A percentile compares a stretch with the other conserved stretches of the same genome.
Evolutionary conservation across 176 grass and related monocot species (phyloP).

Genomic region (Juncus inflexus): DNA sequence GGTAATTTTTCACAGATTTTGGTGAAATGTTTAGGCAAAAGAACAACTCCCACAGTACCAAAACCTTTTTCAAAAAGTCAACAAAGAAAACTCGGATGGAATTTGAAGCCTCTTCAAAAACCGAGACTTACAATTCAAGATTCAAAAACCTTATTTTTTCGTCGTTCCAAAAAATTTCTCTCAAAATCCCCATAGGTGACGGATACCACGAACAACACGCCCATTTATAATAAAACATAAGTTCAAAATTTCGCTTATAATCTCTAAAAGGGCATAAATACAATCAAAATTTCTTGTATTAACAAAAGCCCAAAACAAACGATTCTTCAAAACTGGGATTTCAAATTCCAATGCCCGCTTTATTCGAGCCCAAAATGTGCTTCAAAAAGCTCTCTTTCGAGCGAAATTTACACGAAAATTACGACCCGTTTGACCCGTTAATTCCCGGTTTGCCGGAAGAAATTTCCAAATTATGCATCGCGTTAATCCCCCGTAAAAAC

Average conservation of each 20-base stretch:
- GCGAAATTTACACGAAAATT: constrained; percentile 11
- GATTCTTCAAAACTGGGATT: constrained; percentile 33
- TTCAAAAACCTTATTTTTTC: constrained; percentile 40
- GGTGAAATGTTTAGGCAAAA: constrained; percentile 20
- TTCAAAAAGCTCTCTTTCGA: constrained; percentile 27
- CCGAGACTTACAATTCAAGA: constrained; percentile 20
- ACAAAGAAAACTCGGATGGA: constrained; percentile 41
- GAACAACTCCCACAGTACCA: constrained; percentile 16
- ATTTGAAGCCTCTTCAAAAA: constrained; percentile 47
- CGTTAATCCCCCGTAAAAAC: constrained; percentile 38
- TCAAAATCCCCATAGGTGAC: constrained; percentile 51
- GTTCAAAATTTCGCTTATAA: constrained; percentile 12
- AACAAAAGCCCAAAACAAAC: not conserved
- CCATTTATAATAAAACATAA: constrained; percentile 26
- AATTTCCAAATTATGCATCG: constrained; percentile 51
- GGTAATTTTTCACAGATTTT: not conserved
- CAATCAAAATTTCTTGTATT: constrained; percentile 27
- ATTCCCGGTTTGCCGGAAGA: constrained; percentile 78
- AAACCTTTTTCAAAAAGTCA: constrained; percentile 15
- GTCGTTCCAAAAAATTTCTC: constrained; percentile 73
- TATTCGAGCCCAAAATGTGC: constrained; percentile 14
- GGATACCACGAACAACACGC: constrained; percentile 59
- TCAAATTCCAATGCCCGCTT: constrained; percentile 1
- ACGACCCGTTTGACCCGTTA: constrained; percentile 18
- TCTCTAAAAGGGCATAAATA: constrained; percentile 23